Base-by-base conservation (phyloP, 805 yeast species). In the Groenewaldozyma tartarivorans region DNA sequence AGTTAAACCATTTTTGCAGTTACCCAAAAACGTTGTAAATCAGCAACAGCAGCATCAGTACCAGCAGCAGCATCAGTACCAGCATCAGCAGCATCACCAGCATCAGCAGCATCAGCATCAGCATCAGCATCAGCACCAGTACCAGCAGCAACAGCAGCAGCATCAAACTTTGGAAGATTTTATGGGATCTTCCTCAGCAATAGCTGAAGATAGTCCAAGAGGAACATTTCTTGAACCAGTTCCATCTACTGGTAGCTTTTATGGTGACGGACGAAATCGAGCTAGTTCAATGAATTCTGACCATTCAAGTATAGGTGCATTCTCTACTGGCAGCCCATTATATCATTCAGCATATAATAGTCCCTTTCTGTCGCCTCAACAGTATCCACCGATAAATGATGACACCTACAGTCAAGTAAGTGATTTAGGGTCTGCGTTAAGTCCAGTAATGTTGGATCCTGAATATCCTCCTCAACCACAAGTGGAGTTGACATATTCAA, bases 1-100 rank as follows among this genome's bases (percentile, higher is more conserved):
- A n/a, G n/a, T n/a, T n/a, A n/a, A n/a, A n/a, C n/a, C n/a, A n/a
- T n/a, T n/a, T n/a, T n/a, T n/a, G n/a, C n/a, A n/a, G n/a, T n/a
- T n/a, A 34, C 26, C 11, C 15, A 7, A 36, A 36, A 15, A 33
- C 33, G 19, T 36, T 24, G 15, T 19, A 16, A 20, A 34, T 17
- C 36, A 34, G 19, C 36, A 34, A 34, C 36, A 34, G 19, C 26
- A n/a, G 26, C 36, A 34, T 9, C 26, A 34, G 20, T 11, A 6
- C 7, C 9, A 6, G 36, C 19, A 17, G 19, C 36, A 17, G 22
- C 36, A 17, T 15, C 36, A 17, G 13, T 18, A 34, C n/a, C n/a
- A n/a, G n/a, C n/a, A n/a, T n/a, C n/a, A n/a, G n/a, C n/a, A n/a
- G n/a, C n/a, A n/a, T n/a, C n/a, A n/a, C n/a, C n/a, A n/a, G n/a